phyloP scores from a whole-genome alignment of 2,329 filamentous ascomycete species.

The Pseudogymnoascus sp. region DNA sequence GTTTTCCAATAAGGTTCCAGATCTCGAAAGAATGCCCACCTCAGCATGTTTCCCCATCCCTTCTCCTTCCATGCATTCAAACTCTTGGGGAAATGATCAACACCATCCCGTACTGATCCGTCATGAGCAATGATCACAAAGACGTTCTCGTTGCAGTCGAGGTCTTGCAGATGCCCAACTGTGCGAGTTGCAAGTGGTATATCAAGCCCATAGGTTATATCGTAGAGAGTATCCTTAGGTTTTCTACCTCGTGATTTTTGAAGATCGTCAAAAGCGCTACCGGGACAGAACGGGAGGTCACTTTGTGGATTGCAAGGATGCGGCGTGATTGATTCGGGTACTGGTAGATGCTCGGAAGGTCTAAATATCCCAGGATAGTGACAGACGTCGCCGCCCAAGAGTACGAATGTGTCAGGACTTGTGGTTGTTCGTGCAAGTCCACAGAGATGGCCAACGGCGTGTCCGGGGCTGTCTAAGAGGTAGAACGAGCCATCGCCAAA shows the following conservation, averaged over 20 bases:
- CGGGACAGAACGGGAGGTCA: constrained; percentile 15
- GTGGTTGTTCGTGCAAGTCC: constrained; percentile 33
- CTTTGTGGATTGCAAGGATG: constrained; percentile 26
- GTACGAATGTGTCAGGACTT: constrained; percentile 30
- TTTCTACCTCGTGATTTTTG: constrained; percentile 19
- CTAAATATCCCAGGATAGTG: constrained; percentile 33
- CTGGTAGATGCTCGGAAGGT: constrained; percentile 30
- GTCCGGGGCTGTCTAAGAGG: constrained; percentile 34
- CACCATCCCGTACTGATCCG: constrained; percentile 29
- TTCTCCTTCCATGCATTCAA: constrained; percentile 37
- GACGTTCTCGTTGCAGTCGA: constrained; percentile 34
- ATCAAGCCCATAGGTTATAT: constrained; percentile 21
- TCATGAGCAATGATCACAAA: constrained; percentile 39
- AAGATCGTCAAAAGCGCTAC: constrained; percentile 18
- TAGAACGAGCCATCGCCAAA: constrained; percentile 37
- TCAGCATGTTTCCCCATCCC: constrained; percentile 32
- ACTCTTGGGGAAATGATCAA: constrained; percentile 38
- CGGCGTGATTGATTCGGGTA: constrained; percentile 29
- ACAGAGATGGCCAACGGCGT: constrained; percentile 34
- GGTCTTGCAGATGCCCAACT: constrained; percentile 33
- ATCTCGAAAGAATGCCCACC: constrained; percentile 41
- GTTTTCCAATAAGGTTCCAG: constrained; percentile 22
- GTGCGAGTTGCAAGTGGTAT: constrained; percentile 21
- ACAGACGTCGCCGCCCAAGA: constrained; percentile 36
- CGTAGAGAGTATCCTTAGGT: constrained; percentile 19